phyloP scores from a whole-genome alignment of 176 grass and related monocot species.

The Themeda triandra region DNA sequence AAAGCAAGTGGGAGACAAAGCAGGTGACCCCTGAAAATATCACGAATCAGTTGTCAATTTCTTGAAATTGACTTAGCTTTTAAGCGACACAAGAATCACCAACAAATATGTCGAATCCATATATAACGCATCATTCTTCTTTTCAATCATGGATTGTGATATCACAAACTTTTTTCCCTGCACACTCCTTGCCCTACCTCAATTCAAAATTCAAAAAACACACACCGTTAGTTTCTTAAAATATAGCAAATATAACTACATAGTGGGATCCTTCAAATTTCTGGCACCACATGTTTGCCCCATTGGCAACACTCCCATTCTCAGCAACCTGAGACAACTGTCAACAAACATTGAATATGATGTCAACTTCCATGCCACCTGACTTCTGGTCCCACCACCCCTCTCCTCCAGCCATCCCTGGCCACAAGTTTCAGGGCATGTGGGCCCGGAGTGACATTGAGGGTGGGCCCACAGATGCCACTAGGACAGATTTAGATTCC shows the following conservation, averaged over 20 bases:
- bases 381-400: background rate
- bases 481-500: slow-evolving; percentile 23
- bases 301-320: background rate
- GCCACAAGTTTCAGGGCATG: background rate
- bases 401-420: background rate
- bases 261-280: background rate
- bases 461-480: background rate
- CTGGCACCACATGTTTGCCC: background rate
- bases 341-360: background rate
- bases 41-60: background rate
- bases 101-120: background rate
- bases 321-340: background rate
- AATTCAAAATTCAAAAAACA: background rate
- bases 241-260: background rate
- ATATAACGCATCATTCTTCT: background rate
- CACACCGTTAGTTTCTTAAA: background rate
- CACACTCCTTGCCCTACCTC: background rate
- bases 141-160: background rate
- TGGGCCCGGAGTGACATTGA: background rate
- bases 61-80: slow-evolving; percentile 20
- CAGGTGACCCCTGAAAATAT: background rate
- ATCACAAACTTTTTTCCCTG: background rate
- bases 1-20: background rate
- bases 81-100: background rate
- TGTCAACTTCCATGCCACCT: too few relatives aligned